Percentiles rank a stretch among this genome's conserved stretches.
phyloP scores from a whole-genome alignment of 352 stramenopile species.

The Phytopythium cucurbitacearum region DNA sequence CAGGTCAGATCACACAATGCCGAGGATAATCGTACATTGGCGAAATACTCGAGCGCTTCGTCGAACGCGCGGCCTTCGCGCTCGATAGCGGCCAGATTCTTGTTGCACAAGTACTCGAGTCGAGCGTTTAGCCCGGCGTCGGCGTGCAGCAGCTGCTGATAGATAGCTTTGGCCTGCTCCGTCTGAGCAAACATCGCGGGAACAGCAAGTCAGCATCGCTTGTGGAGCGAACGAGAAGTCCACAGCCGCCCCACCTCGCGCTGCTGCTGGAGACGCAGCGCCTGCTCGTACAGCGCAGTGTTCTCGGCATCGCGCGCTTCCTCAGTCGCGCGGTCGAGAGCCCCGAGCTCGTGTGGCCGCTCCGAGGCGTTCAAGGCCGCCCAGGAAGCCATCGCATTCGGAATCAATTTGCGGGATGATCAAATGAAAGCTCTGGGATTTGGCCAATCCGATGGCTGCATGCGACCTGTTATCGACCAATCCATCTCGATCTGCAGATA shows the following conservation, averaged over 20 bases:
- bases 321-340: conserved; percentile 34
- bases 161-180: conserved; percentile 28
- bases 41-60: conserved; percentile 40
- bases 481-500: neutral
- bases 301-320: conserved; percentile 72
- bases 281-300: conserved; percentile 52
- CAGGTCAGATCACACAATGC: no score
- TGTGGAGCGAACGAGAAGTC: neutral
- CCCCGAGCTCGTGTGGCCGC: conserved; percentile 4
- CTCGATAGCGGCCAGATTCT: conserved; percentile 62
- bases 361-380: conserved; percentile 52
- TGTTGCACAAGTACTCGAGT: conserved; percentile 67
- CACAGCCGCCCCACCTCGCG: conserved; percentile 19
- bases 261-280: conserved; percentile 62
- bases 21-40: conserved; percentile 8
- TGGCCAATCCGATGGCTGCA: neutral
- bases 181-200: conserved; percentile 9
- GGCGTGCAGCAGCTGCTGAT: conserved; percentile 27
- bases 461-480: neutral
- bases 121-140: conserved; percentile 25
- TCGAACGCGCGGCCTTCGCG: conserved; percentile 37
- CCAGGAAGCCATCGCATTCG: conserved; percentile 48
- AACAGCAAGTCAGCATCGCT: neutral
- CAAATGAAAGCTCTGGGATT: no score
- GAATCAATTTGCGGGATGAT: no score